These are phyloP conservation scores for Pelargonium citronellum DNA, from an alignment of 441 rosid genomes.

Conservation along the genomic window DNA sequence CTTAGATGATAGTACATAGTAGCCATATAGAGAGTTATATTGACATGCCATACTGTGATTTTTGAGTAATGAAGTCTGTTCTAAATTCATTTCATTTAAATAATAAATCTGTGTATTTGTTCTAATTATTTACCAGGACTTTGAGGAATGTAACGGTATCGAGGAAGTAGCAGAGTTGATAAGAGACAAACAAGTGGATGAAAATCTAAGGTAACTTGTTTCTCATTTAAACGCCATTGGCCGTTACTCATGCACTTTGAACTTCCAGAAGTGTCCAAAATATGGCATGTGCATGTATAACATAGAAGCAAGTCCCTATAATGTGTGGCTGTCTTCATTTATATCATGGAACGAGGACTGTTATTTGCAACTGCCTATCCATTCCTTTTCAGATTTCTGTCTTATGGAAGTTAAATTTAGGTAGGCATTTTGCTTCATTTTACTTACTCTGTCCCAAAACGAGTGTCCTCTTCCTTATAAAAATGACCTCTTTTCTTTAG, in stretches of 20 bases:
- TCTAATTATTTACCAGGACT: conserved; percentile 41
- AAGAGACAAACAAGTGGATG: conserved; percentile 77
- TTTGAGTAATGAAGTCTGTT: conserved; percentile 5
- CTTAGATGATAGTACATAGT: too few species aligned
- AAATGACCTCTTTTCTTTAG: too few species aligned
- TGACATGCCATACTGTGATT: not conserved
- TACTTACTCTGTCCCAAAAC: not conserved
- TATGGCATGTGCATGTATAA: not conserved
- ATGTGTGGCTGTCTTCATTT: not conserved
- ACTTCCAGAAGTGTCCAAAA: not conserved
- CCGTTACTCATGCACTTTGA: not conserved
- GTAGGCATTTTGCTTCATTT: too few species aligned
- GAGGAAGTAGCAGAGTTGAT: conserved; percentile 78
- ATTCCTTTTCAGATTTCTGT: too few species aligned
- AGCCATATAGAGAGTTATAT: not conserved
- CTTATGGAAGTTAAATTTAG: too few species aligned
- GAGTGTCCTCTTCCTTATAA: too few species aligned
- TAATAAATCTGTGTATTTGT: not conserved
- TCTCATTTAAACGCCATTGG: not conserved
- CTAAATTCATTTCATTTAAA: not conserved
- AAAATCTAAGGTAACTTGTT: conserved; percentile 62
- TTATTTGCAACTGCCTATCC: too few species aligned
- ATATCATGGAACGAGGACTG: not conserved
- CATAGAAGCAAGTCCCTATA: not conserved
- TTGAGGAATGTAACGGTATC: conserved; percentile 72